phyloP scores from a whole-genome alignment of 2,329 filamentous ascomycete genomes.

The Epichloe gansuensis region DNA sequence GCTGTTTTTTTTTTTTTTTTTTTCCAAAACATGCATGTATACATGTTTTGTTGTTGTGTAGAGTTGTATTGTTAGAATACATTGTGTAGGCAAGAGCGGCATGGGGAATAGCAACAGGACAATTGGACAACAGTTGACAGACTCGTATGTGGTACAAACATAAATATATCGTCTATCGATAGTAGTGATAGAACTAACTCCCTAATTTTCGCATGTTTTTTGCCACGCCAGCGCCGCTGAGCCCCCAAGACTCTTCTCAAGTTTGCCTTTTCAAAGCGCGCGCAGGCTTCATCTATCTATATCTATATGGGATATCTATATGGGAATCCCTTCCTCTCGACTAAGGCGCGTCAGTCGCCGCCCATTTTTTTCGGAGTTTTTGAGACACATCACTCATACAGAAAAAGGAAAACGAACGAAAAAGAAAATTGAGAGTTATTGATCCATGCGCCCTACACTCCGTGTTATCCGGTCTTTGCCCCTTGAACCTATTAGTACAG shows the following conservation, averaged over 20 bases:
- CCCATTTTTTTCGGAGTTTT: background rate
- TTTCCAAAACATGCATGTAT: background rate
- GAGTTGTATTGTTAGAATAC: too few relatives aligned
- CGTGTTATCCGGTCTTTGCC: background rate
- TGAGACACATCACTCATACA: background rate
- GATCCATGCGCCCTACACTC: constrained; percentile 3
- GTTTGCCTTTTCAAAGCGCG: background rate
- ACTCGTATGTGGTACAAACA: too few relatives aligned
- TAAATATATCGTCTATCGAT: constrained; percentile 13
- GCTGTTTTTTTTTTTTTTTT: background rate
- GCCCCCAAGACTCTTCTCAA: too few relatives aligned
- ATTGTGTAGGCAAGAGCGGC: background rate
- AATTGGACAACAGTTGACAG: background rate
- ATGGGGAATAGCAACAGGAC: background rate
- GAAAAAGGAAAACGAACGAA: background rate
- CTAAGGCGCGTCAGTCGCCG: too few relatives aligned
- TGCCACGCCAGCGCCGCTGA: constrained; percentile 3
- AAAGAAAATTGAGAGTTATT: background rate
- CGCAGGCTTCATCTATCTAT: background rate
- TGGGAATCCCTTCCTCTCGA: background rate
- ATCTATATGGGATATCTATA: too few relatives aligned
- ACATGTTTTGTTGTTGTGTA: too few relatives aligned
- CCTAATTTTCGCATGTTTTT: constrained; percentile 7
- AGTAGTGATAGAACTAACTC: constrained; percentile 15
- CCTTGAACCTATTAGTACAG: constrained; percentile 4